Conservation (phyloP, 345 rosid genomes). For the Viola odorata region DNA sequence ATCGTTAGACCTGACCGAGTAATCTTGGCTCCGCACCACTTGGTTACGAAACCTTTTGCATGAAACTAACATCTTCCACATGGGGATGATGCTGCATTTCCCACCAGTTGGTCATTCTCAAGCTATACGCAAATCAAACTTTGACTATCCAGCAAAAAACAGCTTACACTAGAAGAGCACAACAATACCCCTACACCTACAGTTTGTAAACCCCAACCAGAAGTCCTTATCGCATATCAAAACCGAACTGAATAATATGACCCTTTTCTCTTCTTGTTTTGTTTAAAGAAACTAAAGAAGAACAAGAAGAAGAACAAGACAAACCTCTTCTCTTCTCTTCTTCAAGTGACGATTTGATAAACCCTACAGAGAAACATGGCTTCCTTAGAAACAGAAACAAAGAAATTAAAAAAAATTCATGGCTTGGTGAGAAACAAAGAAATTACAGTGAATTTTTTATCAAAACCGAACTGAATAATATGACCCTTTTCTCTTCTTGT, state of each 20-base stretch:
- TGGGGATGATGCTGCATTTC: neutral
- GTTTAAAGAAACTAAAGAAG: too few species aligned
- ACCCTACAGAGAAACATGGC: too few species aligned
- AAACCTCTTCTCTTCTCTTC: too few species aligned
- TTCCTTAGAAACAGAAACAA: too few species aligned
- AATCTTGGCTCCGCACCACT: neutral
- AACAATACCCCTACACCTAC: neutral
- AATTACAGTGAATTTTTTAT: too few species aligned
- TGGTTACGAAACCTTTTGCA: slow-evolving; percentile 3
- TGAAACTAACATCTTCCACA: slow-evolving; percentile 4
- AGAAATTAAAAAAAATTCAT: too few species aligned
- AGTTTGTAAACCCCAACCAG: slow-evolving; percentile 4
- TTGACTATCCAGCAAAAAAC: neutral
- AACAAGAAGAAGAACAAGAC: too few species aligned
- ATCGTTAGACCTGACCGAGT: slow-evolving; percentile 10
- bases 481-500: too few species aligned
- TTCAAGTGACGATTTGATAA: too few species aligned
- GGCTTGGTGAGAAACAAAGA: too few species aligned
- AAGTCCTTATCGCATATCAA: slow-evolving; percentile 1
- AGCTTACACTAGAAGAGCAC: slow-evolving; percentile 3
- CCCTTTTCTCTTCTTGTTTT: too few species aligned
- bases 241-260: slow-evolving; percentile 7
- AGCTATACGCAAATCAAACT: neutral
- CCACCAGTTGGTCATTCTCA: neutral
- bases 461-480: too few species aligned